Conservation (phyloP, 1,284 basidiomycete genomes). For the Coniferiporia weirii region DNA sequence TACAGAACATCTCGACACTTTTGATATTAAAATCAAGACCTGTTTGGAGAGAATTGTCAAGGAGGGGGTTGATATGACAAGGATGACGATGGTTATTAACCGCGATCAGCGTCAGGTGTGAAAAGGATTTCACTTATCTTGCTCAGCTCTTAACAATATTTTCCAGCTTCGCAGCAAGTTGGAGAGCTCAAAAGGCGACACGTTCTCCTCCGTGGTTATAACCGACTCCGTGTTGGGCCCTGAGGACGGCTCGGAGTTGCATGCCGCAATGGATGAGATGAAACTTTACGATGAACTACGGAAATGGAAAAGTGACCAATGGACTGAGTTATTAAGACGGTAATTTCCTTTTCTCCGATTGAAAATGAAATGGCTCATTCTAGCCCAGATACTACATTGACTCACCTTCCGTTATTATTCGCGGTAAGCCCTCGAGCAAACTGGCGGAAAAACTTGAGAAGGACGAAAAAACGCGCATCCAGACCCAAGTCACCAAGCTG, state of each 20-base stretch:
- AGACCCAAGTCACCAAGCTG: constrained; percentile 62
- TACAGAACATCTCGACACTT: constrained; percentile 66
- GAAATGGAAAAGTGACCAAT: constrained; percentile 72
- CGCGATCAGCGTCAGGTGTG: constrained; percentile 82
- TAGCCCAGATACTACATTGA: constrained; percentile 70
- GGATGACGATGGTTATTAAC: constrained; percentile 86
- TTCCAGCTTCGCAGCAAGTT: constrained; percentile 65
- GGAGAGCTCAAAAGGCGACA: constrained; percentile 73
- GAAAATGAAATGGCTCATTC: neutral
- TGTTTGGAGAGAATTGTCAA: constrained; percentile 70
- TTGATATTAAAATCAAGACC: constrained; percentile 65
- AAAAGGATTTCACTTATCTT: neutral
- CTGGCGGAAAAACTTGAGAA: constrained; percentile 79
- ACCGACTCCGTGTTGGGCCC: constrained; percentile 87
- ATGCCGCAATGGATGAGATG: constrained; percentile 74
- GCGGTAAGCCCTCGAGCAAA: constrained; percentile 86
- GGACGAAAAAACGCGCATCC: constrained; percentile 77
- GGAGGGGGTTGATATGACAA: constrained; percentile 86
- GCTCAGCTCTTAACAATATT: constrained; percentile 3
- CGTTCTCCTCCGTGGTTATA: constrained; percentile 70
- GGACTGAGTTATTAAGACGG: constrained; percentile 68
- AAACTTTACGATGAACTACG: constrained; percentile 64
- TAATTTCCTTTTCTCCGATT: too few species aligned
- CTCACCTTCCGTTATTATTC: constrained; percentile 64
- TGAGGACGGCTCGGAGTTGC: constrained; percentile 78